phyloP scores from a whole-genome alignment of 306 rosid genomes.

The Biancaea sappan region DNA sequence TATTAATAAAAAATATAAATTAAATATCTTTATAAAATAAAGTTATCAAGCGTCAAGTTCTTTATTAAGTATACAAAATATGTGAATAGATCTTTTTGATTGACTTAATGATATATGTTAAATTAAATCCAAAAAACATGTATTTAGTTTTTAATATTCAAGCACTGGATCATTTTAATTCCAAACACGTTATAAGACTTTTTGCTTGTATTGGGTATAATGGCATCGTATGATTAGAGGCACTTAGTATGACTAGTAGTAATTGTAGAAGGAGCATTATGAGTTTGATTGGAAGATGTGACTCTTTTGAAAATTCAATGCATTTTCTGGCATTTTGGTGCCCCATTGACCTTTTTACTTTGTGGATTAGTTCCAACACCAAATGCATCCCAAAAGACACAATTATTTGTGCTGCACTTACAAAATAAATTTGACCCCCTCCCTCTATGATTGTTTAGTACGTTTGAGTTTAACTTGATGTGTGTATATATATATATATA shows the following conservation, averaged over 20 bases:
- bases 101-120: too few relatives aligned
- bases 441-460: too few relatives aligned
- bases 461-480: neutral
- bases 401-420: constrained; percentile 20
- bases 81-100: too few relatives aligned
- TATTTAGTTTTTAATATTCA: too few relatives aligned
- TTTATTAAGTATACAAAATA: too few relatives aligned
- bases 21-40: too few relatives aligned
- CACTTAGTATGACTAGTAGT: neutral
- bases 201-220: neutral
- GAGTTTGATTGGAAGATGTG: constrained; percentile 23
- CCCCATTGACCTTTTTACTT: neutral
- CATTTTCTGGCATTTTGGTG: too few relatives aligned
- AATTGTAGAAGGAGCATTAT: constrained; percentile 17
- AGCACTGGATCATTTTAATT: neutral
- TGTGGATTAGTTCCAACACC: constrained; percentile 34
- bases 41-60: too few relatives aligned
- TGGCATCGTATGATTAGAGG: neutral
- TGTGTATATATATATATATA: too few relatives aligned
- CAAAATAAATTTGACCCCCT: neutral
- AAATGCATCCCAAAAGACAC: neutral
- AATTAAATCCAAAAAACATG: too few relatives aligned
- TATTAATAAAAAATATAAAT: too few relatives aligned
- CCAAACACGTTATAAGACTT: too few relatives aligned
- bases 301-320: constrained; percentile 15